phyloP scores from a whole-genome alignment of 192 early-diverging fungal species.

The Pecoramyces ruminantium region DNA sequence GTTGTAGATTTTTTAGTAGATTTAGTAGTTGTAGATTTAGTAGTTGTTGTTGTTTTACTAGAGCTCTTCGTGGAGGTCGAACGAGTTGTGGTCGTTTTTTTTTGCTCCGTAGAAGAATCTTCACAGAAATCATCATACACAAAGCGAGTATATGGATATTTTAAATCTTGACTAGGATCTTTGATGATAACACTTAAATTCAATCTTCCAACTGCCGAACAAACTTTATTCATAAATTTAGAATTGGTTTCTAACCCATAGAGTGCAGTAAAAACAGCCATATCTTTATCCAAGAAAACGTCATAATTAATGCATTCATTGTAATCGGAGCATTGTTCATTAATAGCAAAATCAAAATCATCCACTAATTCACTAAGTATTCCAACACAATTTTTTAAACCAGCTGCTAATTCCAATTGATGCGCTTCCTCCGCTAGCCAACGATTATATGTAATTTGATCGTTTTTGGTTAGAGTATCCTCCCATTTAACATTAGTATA shows the following conservation, averaged over 20 bases:
- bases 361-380: background rate
- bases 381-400: background rate
- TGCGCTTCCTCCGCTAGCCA: background rate
- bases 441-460: background rate
- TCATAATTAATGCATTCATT: background rate
- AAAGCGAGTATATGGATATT: background rate
- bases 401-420: background rate
- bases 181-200: background rate
- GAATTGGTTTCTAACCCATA: background rate
- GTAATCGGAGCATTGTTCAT: background rate
- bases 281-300: background rate
- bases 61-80: too few species aligned
- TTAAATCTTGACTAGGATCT: background rate
- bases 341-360: background rate
- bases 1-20: too few species aligned
- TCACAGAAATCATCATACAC: background rate
- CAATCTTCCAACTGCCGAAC: background rate
- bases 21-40: too few species aligned
- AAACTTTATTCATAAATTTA: background rate
- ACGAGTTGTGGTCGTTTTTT: too few species aligned
- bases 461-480: background rate
- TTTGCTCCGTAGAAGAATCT: too few species aligned
- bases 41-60: too few species aligned
- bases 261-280: background rate
- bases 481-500: background rate